Base-by-base conservation (phyloP, 495 filamentous ascomycete genomes). In the Chaetomium fimeti region DNA sequence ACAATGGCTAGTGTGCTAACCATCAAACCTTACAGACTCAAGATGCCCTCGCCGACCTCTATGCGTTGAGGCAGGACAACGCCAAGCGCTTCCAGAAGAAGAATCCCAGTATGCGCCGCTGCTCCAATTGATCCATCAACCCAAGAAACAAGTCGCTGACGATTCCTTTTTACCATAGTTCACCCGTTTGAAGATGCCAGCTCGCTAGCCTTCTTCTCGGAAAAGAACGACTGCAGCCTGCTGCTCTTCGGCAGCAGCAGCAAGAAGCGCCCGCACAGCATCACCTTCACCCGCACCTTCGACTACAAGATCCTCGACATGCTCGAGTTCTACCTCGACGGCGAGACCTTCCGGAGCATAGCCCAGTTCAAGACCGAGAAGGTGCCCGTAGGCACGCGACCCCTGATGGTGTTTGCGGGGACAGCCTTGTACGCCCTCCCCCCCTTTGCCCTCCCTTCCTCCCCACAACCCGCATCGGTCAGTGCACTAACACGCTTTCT, bases 81-180 rank as follows among this genome's bases (percentile, higher is more conserved):
- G 85, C 87, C 24, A 83, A 92, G 74, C 91, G 91, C 60, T 96
- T 98, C 81, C 89, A 84, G 76, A 98, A 97, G 82, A 97, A 96
- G 79, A 98, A 98, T 75, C 80, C 84, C 60, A 87, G 67, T 68
- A 62, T 59, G 66, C 40, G 60, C 45, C 32, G 32, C 54, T 15
- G n/a, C 5, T 36, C 29, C 29, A 25, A 5, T 15, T n/a, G 16
- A 18, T 24, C 27, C 1, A 25, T 0, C 5, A 15, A n/a, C 11
- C 47, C 18, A 28, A 2, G 20, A 13, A 45, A 11, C 18, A 7
- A 22, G 2, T 36, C 9, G 28, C 62, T 57, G 42, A 64, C 54
- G 24, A 25, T 27, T 13, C 5, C 42, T 40, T 40, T 24, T n/a
- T 20, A n/a, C 51, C 15, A 18, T 47, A 62, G 63, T 73, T 60